These are phyloP conservation scores for Cytospora piceicola DNA, from an alignment of 2,329 filamentous ascomycete genomes.

Conservation along the genomic window DNA sequence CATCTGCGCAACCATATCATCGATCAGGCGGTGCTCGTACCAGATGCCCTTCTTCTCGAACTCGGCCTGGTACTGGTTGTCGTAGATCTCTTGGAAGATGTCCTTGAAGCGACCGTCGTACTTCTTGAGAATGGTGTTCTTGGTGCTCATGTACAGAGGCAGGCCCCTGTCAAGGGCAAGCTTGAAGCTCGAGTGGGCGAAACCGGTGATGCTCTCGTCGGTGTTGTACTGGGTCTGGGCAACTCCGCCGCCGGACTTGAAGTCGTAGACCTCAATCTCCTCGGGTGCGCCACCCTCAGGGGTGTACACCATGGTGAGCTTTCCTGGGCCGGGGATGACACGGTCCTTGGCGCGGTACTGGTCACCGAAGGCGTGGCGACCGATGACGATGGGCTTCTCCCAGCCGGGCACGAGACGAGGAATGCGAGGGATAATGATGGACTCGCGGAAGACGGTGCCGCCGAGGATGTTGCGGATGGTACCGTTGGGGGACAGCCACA, in stretches of 20 bases:
- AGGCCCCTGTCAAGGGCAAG: slow-evolving; percentile 83
- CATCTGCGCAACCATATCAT: slow-evolving; percentile 99
- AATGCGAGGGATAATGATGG: slow-evolving; percentile 92
- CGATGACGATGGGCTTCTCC: slow-evolving; percentile 99
- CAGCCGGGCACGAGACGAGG: slow-evolving; percentile 94
- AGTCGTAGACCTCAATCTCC: slow-evolving; percentile 88
- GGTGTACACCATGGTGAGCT: slow-evolving; percentile 93
- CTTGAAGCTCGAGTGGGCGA: slow-evolving; percentile 97
- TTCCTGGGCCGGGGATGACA: slow-evolving; percentile 81
- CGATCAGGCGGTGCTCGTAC: slow-evolving; percentile 99
- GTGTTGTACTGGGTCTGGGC: slow-evolving; percentile 99
- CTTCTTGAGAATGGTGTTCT: slow-evolving; percentile 99
- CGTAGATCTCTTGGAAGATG: slow-evolving; percentile 97
- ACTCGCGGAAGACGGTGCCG: slow-evolving; percentile 98
- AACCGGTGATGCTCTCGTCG: slow-evolving; percentile 89
- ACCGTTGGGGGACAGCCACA: slow-evolving; percentile 99
- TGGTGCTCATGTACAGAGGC: slow-evolving; percentile 99
- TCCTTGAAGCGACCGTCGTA: slow-evolving; percentile 99
- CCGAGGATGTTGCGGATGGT: slow-evolving; percentile 78
- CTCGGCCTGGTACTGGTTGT: slow-evolving; percentile 80
- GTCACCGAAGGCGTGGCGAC: slow-evolving; percentile 96
- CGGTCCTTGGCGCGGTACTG: slow-evolving; percentile 97
- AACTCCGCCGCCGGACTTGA: slow-evolving; percentile 83
- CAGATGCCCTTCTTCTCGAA: slow-evolving; percentile 94
- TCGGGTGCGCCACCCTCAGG: slow-evolving; percentile 78